Evolutionary conservation across 169 alveolate species (phyloP), one percentile per base, ranked within the genome.

Genomic region (Amoebophrya sp.): DNA sequence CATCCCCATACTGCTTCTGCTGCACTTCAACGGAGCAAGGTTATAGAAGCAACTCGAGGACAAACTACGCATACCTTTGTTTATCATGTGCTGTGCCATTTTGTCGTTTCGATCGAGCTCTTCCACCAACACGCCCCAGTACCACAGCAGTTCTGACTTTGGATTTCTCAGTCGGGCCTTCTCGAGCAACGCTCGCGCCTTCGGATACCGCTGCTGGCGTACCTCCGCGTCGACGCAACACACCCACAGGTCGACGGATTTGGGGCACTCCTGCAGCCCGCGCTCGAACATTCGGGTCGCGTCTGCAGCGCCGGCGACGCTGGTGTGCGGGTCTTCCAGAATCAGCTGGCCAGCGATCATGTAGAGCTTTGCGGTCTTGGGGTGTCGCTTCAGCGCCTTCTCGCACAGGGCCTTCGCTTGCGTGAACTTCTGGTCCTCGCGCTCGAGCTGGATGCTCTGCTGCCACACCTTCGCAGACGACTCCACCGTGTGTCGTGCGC

Each of bases 151-250:
- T 38, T 98, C 98, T 92, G 93, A 93, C 88, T 95, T 95, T 39
- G 96, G 97, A 89, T 94, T 95, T 89, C 96, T 96, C 66, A 97
- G 94, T 89, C 98, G 96, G n/a, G 98, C 98, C 91, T 96, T 96
- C 89, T 98, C 99, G 29, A 96, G 96, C 89, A 97, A 89, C 25
- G 98, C 97, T 89, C 99, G 94, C 7, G 99, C 99, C 90, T 95
- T 94, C 40, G 97, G 94, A 95, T 96, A 95, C 93, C 95, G 95
- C 90, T 93, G 92, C 92, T 94, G 94, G 33, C 92, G 93, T 39
- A 95, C 91, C 83, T 96, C 96, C 39, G 95, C 89, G 89, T 97
- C 97, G 39, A 96, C 94, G 40, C 97, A 95, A 91, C 97, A 94
- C 39, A 97, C 91, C 98, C 98, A 97, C 89, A 97, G 94, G 77